Percentiles rank a stretch among this genome's conserved stretches.
Conservation (phyloP, 2,329 filamentous ascomycete species). For the Penicillium brevicompactum region DNA sequence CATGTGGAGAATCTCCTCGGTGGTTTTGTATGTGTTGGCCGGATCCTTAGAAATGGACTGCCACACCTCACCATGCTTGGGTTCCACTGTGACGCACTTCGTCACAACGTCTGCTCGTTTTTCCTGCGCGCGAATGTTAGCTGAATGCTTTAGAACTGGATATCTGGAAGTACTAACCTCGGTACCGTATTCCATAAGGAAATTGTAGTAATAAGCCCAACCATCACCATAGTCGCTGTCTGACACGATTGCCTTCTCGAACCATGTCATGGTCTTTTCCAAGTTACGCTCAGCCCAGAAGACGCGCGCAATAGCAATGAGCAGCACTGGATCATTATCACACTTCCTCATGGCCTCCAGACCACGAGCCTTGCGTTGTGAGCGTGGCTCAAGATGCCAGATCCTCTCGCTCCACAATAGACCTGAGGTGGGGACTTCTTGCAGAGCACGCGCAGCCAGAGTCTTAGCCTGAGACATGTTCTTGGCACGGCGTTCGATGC, state of each 20-base stretch:
- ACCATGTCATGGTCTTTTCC: conserved; percentile 95
- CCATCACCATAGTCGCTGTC: conserved; percentile 87
- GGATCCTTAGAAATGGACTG: conserved; percentile 84
- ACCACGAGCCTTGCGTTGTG: conserved; percentile 86
- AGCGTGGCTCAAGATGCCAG: conserved; percentile 87
- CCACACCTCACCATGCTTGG: conserved; percentile 91
- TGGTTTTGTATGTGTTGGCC: conserved; percentile 70
- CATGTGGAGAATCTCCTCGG: conserved; percentile 80
- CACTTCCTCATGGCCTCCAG: conserved; percentile 97
- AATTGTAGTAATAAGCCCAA: conserved; percentile 99
- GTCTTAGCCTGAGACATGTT: conserved; percentile 83
- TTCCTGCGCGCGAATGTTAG: conserved; percentile 53
- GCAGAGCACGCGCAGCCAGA: conserved; percentile 89
- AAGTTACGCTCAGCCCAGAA: conserved; percentile 93
- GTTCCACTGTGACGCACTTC: conserved; percentile 82
- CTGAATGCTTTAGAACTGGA: background rate
- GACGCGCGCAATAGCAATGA: conserved; percentile 89
- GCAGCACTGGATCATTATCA: conserved; percentile 85
- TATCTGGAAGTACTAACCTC: conserved; percentile 52
- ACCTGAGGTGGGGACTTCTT: conserved; percentile 86
- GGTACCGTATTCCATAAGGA: conserved; percentile 87
- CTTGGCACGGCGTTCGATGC: conserved; percentile 83
- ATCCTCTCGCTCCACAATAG: conserved; percentile 93
- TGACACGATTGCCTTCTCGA: conserved; percentile 88
- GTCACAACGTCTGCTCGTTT: conserved; percentile 82